Base-by-base conservation (phyloP, 2,329 filamentous ascomycete genomes). In the Penicillium glabrum region DNA sequence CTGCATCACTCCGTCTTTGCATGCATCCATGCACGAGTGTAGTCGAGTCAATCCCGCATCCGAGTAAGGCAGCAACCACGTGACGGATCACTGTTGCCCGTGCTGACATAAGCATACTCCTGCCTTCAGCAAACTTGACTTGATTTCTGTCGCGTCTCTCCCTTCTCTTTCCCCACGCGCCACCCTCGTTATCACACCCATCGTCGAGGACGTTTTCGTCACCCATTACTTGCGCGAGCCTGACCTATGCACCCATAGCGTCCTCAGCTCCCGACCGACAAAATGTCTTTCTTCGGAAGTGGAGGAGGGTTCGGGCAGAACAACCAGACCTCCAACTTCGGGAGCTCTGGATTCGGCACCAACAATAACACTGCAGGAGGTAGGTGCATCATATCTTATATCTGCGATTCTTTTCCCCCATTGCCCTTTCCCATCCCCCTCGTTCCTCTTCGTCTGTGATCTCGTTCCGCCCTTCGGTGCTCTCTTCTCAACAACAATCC, bases 271-370 rank as follows among this genome's bases (percentile, higher is more conserved):
- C 62, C 56, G 64, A 57, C 61, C 63, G 61, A 60, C 65, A 73
- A 63, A 58, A 75, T 75, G 71, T 75, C 72, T 65, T 73, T 72
- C 67, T 79, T 80, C 69, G 76, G 78, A 66, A 41, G 31, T 39
- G 81, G 83, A 68, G 76, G 78, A 67, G 82, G 84, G 78, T 88
- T 88, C 75, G 84, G 84, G 75, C 80, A 82, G 68, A 85, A 82
- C 70, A 74, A 77, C 66, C 73, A 77, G 74, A 79, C 69, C 62
- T 69, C 72, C 52, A 71, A 68, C 62, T 74, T 75, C 66, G 75
- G 75, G 44, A 64, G 72, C 49, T 44, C 52, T 53, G 51, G 31
- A 16, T 72, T 72, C 58, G 67, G 74, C 55, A 72, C 71, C 60
- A 62, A 65, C 59, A 65, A 69, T 48, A 68, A 63, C 57, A 67